Evolutionary conservation across 768 basidiomycete species (phyloP), one percentile per base, ranked within the genome.

Genomic region (Mycena vulgaris): DNA sequence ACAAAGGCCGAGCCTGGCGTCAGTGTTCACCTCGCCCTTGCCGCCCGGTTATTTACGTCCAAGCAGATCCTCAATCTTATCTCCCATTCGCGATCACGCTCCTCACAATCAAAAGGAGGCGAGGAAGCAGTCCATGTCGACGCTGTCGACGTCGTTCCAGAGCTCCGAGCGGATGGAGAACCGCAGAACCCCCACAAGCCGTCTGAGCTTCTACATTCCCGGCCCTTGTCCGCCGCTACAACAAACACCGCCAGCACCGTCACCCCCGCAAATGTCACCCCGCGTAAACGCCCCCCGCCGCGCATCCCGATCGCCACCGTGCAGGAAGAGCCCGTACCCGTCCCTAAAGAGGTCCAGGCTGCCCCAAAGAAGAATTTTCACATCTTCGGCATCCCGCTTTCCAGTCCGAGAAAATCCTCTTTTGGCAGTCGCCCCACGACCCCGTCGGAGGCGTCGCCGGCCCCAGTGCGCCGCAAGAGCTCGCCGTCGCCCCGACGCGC

Each of bases 301-400:
- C 72, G 68, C 25, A 73, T 73, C 21, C 72, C 72, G 5, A 63
- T 69, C 39, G 42, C 63, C 14, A 17, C 64, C 21, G 69, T 70
- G 11, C 45, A 70, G 53, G 69, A 70, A 55, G 69, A 70, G 28
- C 49, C 51, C 17, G 5, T 31, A 5, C 25, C 58, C 7, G 55
- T 37, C 14, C 47, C 57, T 5, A 65, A 70, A 28, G 63, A 62
- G 45, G 25, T 23, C n/a, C 52, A 63, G 33, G 28, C 17, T 16
- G 17, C 39, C 37, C n/a, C 49, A 39, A 73, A 66, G 48, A 73
- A 67, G 68, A 73, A 62, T 52, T 69, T 65, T 30, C 53, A 53
- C 42, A 57, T 72, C 33, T 69, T 73, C 28, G 72, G 72, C 10
- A 73, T 73, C 61, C 60, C 72, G 21, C 68, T 73, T 25, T 62